phyloP scores from a whole-genome alignment of 257 asterid species.

The Datura wrightii region DNA sequence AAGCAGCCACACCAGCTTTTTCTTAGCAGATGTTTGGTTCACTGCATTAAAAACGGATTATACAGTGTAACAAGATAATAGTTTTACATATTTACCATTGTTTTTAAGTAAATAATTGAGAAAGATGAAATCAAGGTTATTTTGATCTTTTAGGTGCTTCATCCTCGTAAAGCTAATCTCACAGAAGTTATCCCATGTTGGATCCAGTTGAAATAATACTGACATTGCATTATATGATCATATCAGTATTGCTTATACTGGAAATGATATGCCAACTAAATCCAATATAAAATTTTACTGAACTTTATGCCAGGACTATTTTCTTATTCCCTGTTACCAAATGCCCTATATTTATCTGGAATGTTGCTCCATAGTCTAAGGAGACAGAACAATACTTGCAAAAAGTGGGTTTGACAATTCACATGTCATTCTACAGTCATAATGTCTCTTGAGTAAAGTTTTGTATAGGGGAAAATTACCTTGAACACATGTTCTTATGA shows the following conservation, averaged over 20 bases:
- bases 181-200: not conserved
- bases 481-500: no score
- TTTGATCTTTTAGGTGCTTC: not conserved
- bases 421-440: not conserved
- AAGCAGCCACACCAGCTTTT: no score
- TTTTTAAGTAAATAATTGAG: not conserved
- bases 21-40: no score
- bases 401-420: conserved; percentile 23
- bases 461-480: no score
- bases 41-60: no score
- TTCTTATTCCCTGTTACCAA: not conserved
- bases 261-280: not conserved
- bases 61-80: no score
- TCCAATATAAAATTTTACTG: not conserved
- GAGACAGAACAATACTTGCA: not conserved
- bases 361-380: not conserved
- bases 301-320: not conserved
- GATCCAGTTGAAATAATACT: not conserved
- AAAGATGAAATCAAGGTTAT: not conserved
- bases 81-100: not conserved
- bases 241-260: not conserved
- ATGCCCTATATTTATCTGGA: not conserved
- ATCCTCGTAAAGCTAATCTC: not conserved
- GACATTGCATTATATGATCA: not conserved
- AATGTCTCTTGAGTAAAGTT: not conserved